Conservation (phyloP, 2,329 filamentous ascomycete species). For the Monosporascus sp. region DNA sequence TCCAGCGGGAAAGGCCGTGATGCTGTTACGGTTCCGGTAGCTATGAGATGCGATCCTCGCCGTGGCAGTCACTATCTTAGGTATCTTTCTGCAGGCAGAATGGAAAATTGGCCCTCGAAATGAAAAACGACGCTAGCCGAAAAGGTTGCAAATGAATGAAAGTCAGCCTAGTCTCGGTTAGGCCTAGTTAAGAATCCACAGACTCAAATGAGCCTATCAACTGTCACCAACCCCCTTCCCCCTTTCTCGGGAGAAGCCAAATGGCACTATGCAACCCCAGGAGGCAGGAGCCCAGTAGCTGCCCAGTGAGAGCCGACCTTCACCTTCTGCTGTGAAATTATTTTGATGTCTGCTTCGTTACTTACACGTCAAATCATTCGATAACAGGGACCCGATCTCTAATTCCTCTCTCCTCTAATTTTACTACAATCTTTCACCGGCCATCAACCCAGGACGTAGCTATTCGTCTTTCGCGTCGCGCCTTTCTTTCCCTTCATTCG, state of each 20-base stretch:
- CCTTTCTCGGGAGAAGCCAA: slow-evolving; percentile 15
- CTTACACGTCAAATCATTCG: not conserved
- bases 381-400: not conserved
- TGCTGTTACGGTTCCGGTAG: not conserved
- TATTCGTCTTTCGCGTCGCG: not conserved
- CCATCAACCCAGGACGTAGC: slow-evolving; percentile 4
- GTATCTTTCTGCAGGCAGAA: not conserved
- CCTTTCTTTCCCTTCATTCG: slow-evolving; percentile 14
- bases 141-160: not conserved
- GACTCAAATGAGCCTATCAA: slow-evolving; percentile 22
- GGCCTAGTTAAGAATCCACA: slow-evolving; percentile 11
- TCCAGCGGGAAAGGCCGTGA: not conserved
- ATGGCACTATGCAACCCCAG: not conserved
- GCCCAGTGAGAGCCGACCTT: slow-evolving; percentile 3
- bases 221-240: slow-evolving; percentile 18
- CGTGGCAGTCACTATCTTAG: not conserved
- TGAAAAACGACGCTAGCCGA: not conserved
- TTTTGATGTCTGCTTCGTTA: slow-evolving; percentile 24
- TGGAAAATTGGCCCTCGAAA: not conserved
- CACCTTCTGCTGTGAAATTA: slow-evolving; percentile 40
- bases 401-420: slow-evolving; percentile 4
- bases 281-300: too few relatives aligned
- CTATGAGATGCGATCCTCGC: not conserved
- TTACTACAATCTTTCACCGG: slow-evolving; percentile 11
- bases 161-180: slow-evolving; percentile 8